Percentiles rank a stretch among this genome's conserved stretches.
Evolutionary conservation across 2,329 filamentous ascomycete species (phyloP).

Genomic region (Ophiostoma montium): DNA sequence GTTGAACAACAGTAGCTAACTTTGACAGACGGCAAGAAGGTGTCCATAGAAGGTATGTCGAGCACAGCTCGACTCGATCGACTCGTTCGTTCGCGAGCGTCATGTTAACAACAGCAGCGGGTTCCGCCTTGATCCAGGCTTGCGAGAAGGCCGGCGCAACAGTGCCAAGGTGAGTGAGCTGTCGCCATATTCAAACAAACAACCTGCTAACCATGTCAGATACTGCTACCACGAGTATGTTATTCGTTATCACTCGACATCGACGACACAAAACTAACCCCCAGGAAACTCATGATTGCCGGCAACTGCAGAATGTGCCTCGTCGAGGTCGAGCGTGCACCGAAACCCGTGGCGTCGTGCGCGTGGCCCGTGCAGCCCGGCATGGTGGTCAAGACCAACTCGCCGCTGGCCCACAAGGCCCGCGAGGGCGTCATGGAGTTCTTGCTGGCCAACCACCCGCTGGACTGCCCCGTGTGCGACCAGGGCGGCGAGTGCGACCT

Average conservation of each 20-base stretch:
- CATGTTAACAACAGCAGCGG: constrained; percentile 43
- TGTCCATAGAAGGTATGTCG: constrained; percentile 80
- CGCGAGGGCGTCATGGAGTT: constrained; percentile 99
- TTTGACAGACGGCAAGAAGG: constrained; percentile 79
- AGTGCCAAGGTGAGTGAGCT: constrained; percentile 56
- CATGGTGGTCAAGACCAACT: constrained; percentile 99
- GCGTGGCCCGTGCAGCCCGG: constrained; percentile 97
- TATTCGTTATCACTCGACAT: too few relatives aligned
- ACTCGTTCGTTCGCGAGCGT: too few relatives aligned
- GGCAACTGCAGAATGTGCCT: constrained; percentile 99
- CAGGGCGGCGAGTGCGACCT: constrained; percentile 98
- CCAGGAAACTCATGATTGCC: constrained; percentile 92
- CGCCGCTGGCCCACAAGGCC: constrained; percentile 89
- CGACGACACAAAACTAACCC: constrained; percentile 20
- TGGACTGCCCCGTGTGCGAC: constrained; percentile 96
- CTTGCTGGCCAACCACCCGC: constrained; percentile 84
- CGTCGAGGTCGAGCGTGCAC: constrained; percentile 91
- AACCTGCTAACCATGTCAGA: constrained; percentile 36
- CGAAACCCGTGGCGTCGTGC: constrained; percentile 95
- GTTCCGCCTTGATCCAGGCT: constrained; percentile 93
- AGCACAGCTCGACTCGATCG: neutral
- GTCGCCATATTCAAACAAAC: too few relatives aligned
- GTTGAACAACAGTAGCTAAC: too few relatives aligned
- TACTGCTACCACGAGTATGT: constrained; percentile 92
- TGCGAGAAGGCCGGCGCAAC: constrained; percentile 94